Evolutionary conservation across 257 asterid species (phyloP), one percentile per base, ranked within the genome.

Genomic region (Solanum rostratum): DNA sequence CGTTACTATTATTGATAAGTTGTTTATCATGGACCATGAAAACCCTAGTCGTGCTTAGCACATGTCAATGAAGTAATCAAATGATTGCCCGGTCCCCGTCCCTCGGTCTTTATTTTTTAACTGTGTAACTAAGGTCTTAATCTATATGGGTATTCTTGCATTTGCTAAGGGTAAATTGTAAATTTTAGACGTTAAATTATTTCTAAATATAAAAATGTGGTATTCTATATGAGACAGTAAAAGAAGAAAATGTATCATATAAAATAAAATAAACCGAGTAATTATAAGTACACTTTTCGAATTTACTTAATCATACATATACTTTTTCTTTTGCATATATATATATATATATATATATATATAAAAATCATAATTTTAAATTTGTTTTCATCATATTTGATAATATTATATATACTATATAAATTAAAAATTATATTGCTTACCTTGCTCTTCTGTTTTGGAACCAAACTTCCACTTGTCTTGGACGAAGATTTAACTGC

Each of bases 391-490:
- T 16, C 22, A 18, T 10, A 33, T 33, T 52, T 18, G 22, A 54
- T 18, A 54, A 54, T 54, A 2, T 7, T 6, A 54, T 30, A 37
- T 66, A 29, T 30, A 66, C 14, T 65, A 16, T 33, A 68, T 68
- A 39, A 69, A 0, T 7, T 33, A 33, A 33, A 33, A n/a, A 57
- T 57, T 69, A 18, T 15, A 66, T 16, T 2, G 30, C 24, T 29
- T 65, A 95, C 99, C 99, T 95, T 6, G 99, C 98, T 91, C 99
- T 89, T 89, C 99, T 84, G 88, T 95, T 95, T 65, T 95, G 99
- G 91, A 93, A 95, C 99, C 99, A 95, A 3, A 95, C 99, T 91
- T 95, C 99, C 11, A 95, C 97, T 89, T 95, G 98, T 39, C 98
- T 93, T 37, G 99, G 98, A 14, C 97, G 97, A 53, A 95, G 99